phyloP scores from a whole-genome alignment of 768 basidiomycete species.

The Phylloporus arenicola region DNA sequence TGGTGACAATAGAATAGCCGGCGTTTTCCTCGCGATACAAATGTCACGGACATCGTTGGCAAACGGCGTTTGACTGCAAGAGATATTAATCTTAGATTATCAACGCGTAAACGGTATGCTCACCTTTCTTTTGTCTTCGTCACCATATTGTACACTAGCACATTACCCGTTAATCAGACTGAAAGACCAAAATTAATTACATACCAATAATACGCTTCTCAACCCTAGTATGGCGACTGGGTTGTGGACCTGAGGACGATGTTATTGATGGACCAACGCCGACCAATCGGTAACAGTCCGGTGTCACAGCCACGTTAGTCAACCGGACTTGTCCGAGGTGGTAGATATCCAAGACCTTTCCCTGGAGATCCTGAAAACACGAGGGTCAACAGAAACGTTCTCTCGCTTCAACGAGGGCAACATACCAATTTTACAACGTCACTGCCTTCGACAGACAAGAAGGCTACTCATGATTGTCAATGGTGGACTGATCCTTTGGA shows the following conservation, averaged over 20 bases:
- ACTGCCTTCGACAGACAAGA: constrained; percentile 48
- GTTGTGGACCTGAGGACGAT: constrained; percentile 40
- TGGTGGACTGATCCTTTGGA: constrained; percentile 3
- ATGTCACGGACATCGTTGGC: constrained; percentile 53
- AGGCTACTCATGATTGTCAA: constrained; percentile 32
- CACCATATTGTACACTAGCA: constrained; percentile 44
- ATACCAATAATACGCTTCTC: constrained; percentile 52
- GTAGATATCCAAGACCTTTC: constrained; percentile 40
- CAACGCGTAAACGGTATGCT: constrained; percentile 1
- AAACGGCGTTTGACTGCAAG: constrained; percentile 46
- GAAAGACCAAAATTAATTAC: constrained; percentile 9
- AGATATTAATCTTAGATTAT: constrained; percentile 10
- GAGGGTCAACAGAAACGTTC: constrained; percentile 11
- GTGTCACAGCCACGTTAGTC: constrained; percentile 47
- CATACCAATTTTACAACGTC: constrained; percentile 43
- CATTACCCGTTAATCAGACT: constrained; percentile 1
- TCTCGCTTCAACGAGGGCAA: constrained; percentile 4
- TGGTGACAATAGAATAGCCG: constrained; percentile 39
- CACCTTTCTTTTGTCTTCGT: constrained; percentile 43
- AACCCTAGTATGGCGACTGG: constrained; percentile 42
- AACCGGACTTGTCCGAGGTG: constrained; percentile 42
- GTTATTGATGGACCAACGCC: constrained; percentile 45
- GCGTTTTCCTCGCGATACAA: constrained; percentile 40
- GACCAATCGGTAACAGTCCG: constrained; percentile 42
- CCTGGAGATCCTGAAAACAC: constrained; percentile 37